Base-by-base conservation (phyloP, 495 filamentous ascomycete genomes). In the Astrothelium macrocarpum region DNA sequence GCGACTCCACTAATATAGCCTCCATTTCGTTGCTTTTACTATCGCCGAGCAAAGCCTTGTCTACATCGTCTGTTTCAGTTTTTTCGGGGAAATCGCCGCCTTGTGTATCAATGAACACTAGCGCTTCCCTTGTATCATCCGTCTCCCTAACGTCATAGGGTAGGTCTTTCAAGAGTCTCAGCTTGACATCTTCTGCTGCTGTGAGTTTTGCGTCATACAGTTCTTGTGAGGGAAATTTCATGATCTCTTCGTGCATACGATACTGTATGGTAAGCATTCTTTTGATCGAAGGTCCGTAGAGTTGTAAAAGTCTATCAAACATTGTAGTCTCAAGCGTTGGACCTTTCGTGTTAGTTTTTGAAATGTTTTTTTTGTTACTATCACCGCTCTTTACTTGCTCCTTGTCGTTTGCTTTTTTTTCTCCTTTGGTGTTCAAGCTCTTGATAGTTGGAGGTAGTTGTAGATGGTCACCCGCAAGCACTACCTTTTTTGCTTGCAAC, bases 251-350 rank as follows among this genome's bases (percentile, higher is more conserved):
- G 74, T 99, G 93, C 94, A 99, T 99, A 10, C 94, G 89, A 74
- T 99, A 99, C 77, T 99, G 94, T 1, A 90, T 96, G n/a, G 90
- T 97, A 12, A 97, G 81, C 87, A 97, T 94, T 28, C 88, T 79
- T 78, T 97, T 99, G 74, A 99, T 90, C 0, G 75, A 78, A 2
- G 85, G 74, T 1, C 94, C 95, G 71, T 99, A 90, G 1, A 97
- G 78, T 5, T 79, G 79, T 23, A 99, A 80, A 23, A 99, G 78
- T 28, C 94, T 81, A 71, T 96, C 92, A 72, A 99, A 99, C 4
- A 99, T 78, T 0, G 94, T 97, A 1, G 80, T 88, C 70, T 95
- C 91, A 0, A 99, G 82, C 1, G 84, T 87, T 31, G 82, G 75
- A 0, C 53, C 49, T 60, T 66, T 67, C 67, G 68, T 65, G 18